Evolutionary conservation across 2,329 filamentous ascomycete genomes (phyloP).

Genomic region (Colletotrichum sp.): DNA sequence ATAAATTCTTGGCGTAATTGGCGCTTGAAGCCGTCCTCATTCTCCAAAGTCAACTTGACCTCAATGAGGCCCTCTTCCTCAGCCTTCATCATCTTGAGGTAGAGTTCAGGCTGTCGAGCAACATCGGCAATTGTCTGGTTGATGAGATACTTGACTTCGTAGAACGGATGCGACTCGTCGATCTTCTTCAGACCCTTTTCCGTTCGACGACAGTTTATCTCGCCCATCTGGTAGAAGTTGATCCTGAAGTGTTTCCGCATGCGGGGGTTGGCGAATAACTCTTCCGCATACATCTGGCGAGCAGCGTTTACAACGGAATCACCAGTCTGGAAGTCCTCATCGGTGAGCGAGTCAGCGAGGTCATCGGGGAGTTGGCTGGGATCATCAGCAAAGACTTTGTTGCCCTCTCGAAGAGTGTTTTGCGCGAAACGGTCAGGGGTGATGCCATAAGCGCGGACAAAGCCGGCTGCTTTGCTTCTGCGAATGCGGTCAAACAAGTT

Average conservation of each 20-base stretch:
- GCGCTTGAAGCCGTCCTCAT: constrained; percentile 76
- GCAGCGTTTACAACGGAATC: constrained; percentile 79
- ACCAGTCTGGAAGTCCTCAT: constrained; percentile 76
- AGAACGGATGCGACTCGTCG: constrained; percentile 93
- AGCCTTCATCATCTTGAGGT: constrained; percentile 95
- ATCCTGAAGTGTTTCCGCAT: constrained; percentile 87
- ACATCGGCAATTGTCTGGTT: constrained; percentile 86
- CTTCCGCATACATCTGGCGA: constrained; percentile 88
- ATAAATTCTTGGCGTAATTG: constrained; percentile 84
- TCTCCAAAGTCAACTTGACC: constrained; percentile 79
- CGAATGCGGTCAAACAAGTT: constrained; percentile 85
- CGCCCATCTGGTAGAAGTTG: constrained; percentile 82
- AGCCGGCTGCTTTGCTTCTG: constrained; percentile 76
- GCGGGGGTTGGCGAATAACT: constrained; percentile 85
- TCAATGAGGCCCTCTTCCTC: constrained; percentile 93
- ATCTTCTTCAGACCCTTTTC: constrained; percentile 94
- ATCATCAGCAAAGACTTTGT: constrained; percentile 85
- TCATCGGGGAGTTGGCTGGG: constrained; percentile 80
- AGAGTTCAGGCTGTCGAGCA: constrained; percentile 84
- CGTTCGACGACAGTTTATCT: constrained; percentile 87
- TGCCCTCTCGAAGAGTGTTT: constrained; percentile 80
- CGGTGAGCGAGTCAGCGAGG: constrained; percentile 79
- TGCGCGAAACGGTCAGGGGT: constrained; percentile 86
- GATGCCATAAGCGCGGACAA: constrained; percentile 91
- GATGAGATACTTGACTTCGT: constrained; percentile 95